Conservation (phyloP, 1,284 basidiomycete species). For the Calocybe gambosa region DNA sequence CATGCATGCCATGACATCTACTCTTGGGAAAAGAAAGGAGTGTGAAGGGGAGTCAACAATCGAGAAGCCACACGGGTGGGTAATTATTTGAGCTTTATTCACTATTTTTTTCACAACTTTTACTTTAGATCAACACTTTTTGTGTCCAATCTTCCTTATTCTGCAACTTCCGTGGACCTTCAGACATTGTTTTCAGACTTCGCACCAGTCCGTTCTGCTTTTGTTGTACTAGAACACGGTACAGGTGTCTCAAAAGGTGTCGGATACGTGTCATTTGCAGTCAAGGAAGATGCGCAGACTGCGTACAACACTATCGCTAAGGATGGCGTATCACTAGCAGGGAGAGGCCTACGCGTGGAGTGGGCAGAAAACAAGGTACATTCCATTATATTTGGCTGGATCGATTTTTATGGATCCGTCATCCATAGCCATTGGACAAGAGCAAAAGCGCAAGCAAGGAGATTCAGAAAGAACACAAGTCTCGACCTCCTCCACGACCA, state of each 20-base stretch:
- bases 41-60: slow-evolving; percentile 30
- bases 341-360: slow-evolving; percentile 66
- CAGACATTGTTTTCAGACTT: slow-evolving; percentile 93
- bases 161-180: slow-evolving; percentile 85
- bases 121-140: slow-evolving; percentile 61
- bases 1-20: slow-evolving; percentile 4
- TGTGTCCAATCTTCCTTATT: slow-evolving; percentile 83
- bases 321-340: slow-evolving; percentile 54
- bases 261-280: slow-evolving; percentile 94
- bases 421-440: slow-evolving; percentile 19
- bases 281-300: slow-evolving; percentile 82
- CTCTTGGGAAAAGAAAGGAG: slow-evolving; percentile 50
- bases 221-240: slow-evolving; percentile 82
- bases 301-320: slow-evolving; percentile 58
- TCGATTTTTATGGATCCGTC: slow-evolving; percentile 2
- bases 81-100: not conserved
- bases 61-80: slow-evolving; percentile 31
- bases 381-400: not conserved
- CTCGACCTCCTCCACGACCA: slow-evolving; percentile 27
- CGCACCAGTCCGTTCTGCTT: slow-evolving; percentile 90
- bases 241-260: slow-evolving; percentile 90
- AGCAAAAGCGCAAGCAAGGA: slow-evolving; percentile 29
- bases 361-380: slow-evolving; percentile 78
- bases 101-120: not conserved
- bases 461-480: slow-evolving; percentile 35